Conservation (phyloP, 2,329 filamentous ascomycete species). For the Fonsecaea nubica region DNA sequence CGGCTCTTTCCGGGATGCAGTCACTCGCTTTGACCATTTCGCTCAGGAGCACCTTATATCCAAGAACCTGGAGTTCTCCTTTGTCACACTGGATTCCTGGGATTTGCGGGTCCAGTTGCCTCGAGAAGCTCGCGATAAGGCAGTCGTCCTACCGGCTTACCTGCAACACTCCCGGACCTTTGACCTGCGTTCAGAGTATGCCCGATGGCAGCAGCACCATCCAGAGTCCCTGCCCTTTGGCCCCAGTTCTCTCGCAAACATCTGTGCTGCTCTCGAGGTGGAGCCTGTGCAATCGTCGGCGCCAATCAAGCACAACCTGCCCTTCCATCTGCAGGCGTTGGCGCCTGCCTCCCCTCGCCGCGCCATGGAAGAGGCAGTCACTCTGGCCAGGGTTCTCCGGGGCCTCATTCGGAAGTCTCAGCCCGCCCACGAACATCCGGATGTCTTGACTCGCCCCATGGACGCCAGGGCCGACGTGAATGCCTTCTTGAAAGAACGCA, state of each 20-base stretch:
- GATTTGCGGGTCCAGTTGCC: slow-evolving; percentile 97
- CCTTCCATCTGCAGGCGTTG: slow-evolving; percentile 94
- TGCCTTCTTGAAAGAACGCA: slow-evolving; percentile 92
- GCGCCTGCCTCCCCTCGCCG: slow-evolving; percentile 93
- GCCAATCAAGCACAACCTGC: slow-evolving; percentile 97
- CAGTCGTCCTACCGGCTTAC: slow-evolving; percentile 93
- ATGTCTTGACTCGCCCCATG: slow-evolving; percentile 93
- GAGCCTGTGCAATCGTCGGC: slow-evolving; percentile 97
- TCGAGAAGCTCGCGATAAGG: slow-evolving; percentile 96
- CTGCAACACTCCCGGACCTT: slow-evolving; percentile 98
- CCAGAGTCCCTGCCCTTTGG: slow-evolving; percentile 97
- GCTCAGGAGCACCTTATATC: slow-evolving; percentile 87
- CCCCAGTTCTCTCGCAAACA: slow-evolving; percentile 93
- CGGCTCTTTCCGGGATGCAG: slow-evolving; percentile 94
- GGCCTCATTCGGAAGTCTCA: slow-evolving; percentile 96
- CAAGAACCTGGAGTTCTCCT: slow-evolving; percentile 95
- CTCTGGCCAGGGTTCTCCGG: slow-evolving; percentile 86
- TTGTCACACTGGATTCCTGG: slow-evolving; percentile 98
- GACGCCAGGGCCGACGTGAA: slow-evolving; percentile 95
- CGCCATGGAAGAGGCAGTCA: slow-evolving; percentile 97
- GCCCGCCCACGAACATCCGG: slow-evolving; percentile 88
- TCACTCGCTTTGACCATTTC: slow-evolving; percentile 93
- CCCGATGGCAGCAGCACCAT: slow-evolving; percentile 97
- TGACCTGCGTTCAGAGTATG: slow-evolving; percentile 95
- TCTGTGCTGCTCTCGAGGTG: slow-evolving; percentile 96